phyloP scores from a whole-genome alignment of 768 basidiomycete genomes.

The Dendrothele bispora region DNA sequence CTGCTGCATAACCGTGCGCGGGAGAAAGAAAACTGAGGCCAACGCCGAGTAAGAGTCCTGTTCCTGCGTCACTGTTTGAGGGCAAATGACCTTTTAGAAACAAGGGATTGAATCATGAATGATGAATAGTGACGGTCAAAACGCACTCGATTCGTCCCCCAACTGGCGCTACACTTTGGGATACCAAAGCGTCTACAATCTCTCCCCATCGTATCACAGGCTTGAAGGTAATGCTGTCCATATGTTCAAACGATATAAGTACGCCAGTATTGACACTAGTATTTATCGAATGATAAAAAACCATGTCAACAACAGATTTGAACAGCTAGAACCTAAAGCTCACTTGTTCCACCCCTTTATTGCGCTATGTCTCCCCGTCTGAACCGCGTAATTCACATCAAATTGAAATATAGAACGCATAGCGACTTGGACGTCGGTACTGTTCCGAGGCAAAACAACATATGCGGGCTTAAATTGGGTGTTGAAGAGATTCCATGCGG shows the following conservation, averaged over 20 bases:
- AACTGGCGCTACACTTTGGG: slow-evolving; percentile 35
- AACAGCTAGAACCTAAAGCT: slow-evolving; percentile 6
- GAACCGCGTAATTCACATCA: slow-evolving; percentile 38
- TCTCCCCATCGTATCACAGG: slow-evolving; percentile 42
- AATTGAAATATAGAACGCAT: slow-evolving; percentile 35
- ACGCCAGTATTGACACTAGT: slow-evolving; percentile 37
- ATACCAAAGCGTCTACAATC: slow-evolving; percentile 30
- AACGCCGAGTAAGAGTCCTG: slow-evolving; percentile 42
- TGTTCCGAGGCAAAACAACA: slow-evolving; percentile 30
- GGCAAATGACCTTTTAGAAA: slow-evolving; percentile 13
- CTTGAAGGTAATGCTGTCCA: slow-evolving; percentile 40
- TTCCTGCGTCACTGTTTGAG: slow-evolving; percentile 35
- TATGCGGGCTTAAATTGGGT: too few species aligned
- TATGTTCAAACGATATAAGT: slow-evolving; percentile 35
- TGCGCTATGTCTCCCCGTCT: slow-evolving; percentile 39
- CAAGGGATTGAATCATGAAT: not conserved
- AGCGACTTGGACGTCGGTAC: slow-evolving; percentile 31
- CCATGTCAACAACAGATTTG: not conserved
- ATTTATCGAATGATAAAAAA: too few species aligned
- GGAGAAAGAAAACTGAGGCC: slow-evolving; percentile 39
- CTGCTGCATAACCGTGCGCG: slow-evolving; percentile 39
- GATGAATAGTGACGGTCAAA: not conserved
- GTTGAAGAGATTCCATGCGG: slow-evolving; percentile 36
- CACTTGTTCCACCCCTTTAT: slow-evolving; percentile 44
- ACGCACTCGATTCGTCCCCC: not conserved